Base-by-base conservation (phyloP, 352 stramenopile genomes). In the Labyrinthula sp. region DNA sequence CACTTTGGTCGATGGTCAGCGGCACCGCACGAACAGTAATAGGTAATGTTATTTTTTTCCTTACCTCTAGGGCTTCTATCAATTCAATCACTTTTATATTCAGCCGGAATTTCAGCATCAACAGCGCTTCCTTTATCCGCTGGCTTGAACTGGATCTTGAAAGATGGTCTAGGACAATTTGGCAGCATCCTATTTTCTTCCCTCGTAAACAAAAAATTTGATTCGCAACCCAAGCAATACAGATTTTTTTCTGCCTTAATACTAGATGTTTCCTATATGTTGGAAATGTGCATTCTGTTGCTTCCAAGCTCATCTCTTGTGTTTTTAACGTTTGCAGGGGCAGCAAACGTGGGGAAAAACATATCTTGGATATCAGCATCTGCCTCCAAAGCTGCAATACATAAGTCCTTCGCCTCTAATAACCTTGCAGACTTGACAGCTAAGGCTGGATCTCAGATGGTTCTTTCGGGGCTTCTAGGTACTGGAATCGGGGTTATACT, bases 401-500 rank as follows among this genome's bases (percentile, higher is more conserved):
- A 95, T 64, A 82, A 88, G 56, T 79, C 79, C 27, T 77, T 95
- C 18, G 67, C 77, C 14, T 60, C 69, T 21, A 70, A 79, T 38
- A 95, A 94, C 64, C 66, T 95, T 22, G 83, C 78, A 2, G 86
- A 95, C 64, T 68, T 95, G 17, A 95, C 86, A 8, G 86, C 79
- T 33, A 95, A 95, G 59, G 66, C 78, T 17, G 83, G 82, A 4
- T 88, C 77, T 3, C 86, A 95, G 63, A 69, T 63, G 17, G 93
- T 95, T 40, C 63, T 81, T 14, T 77, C 82, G n/a, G 90, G 72
- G 26, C 73, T 94, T 20, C 23, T 76, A 4, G 75, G 75, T 30
- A 63, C 57, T 17, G 27, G 20, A 9, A 24, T 58, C 8, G 55
- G 58, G 20, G 37, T 61, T 9, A 21, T n/a, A 21, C 1, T 58